Conservation (phyloP, 2,329 filamentous ascomycete genomes). For the Claviceps spartinae region DNA sequence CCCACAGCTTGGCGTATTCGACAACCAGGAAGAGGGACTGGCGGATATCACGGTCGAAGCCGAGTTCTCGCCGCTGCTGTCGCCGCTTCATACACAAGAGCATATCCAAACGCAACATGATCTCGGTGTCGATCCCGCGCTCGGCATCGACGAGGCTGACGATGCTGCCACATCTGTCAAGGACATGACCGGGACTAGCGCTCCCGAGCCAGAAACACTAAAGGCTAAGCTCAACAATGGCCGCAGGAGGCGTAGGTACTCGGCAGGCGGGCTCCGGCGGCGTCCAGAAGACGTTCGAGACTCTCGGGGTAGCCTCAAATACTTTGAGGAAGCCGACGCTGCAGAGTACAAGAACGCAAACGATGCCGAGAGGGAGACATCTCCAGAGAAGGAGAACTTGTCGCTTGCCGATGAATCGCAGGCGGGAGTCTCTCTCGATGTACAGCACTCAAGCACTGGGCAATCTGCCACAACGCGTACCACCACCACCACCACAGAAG, state of each 20-base stretch:
- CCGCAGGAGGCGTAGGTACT: slow-evolving; percentile 61
- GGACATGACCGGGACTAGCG: slow-evolving; percentile 50
- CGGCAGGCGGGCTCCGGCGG: slow-evolving; percentile 66
- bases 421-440: neutral
- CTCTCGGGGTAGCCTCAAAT: slow-evolving; percentile 67
- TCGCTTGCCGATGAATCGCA: neutral
- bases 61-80: neutral
- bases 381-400: neutral
- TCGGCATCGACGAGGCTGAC: slow-evolving; percentile 19
- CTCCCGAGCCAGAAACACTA: slow-evolving; percentile 46
- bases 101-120: slow-evolving; percentile 15
- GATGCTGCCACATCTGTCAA: slow-evolving; percentile 26
- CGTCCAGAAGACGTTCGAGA: slow-evolving; percentile 61
- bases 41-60: neutral
- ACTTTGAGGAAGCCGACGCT: slow-evolving; percentile 81
- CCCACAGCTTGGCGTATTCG: slow-evolving; percentile 18
- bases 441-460: neutral
- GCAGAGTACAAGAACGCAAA: slow-evolving; percentile 47
- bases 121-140: slow-evolving; percentile 15
- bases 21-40: neutral
- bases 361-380: neutral
- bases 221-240: slow-evolving; percentile 25
- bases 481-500: slow-evolving; percentile 14
- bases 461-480: slow-evolving; percentile 5
- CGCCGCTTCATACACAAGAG: neutral